Conservation (phyloP, 2,329 filamentous ascomycete species). For the Scedosporium minutisporum region DNA sequence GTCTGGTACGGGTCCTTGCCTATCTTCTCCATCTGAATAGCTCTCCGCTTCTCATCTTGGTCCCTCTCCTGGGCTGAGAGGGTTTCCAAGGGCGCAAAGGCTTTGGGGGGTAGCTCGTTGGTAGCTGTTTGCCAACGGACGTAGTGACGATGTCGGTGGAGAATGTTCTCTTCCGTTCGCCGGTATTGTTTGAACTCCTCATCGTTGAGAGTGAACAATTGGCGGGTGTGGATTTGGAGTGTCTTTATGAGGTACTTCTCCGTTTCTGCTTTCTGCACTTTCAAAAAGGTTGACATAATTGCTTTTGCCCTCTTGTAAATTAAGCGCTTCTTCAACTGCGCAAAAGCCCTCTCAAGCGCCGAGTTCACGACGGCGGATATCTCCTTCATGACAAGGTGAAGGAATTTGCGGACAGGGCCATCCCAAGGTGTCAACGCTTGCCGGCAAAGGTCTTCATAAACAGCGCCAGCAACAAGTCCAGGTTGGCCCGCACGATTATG, state of each 20-base stretch:
- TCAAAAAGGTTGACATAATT: constrained; percentile 35
- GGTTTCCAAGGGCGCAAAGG: constrained; percentile 24
- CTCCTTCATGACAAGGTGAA: constrained; percentile 34
- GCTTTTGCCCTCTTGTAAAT: constrained; percentile 38
- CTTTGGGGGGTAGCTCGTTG: constrained; percentile 16
- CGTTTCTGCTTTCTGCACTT: constrained; percentile 25
- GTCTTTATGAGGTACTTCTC: constrained; percentile 29
- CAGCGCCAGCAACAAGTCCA: constrained; percentile 47
- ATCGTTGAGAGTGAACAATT: constrained; percentile 48
- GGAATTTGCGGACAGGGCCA: constrained; percentile 37
- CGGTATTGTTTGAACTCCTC: constrained; percentile 36
- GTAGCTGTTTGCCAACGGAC: constrained; percentile 34
- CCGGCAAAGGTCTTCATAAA: constrained; percentile 48
- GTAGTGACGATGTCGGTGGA: constrained; percentile 39
- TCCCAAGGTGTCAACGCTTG: constrained; percentile 51
- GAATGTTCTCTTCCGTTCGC: constrained; percentile 32
- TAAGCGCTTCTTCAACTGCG: constrained; percentile 33
- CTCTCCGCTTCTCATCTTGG: constrained; percentile 32
- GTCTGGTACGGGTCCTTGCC: constrained; percentile 46
- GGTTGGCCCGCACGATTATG: constrained; percentile 49
- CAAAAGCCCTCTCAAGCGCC: constrained; percentile 38
- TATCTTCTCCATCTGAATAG: constrained; percentile 35
- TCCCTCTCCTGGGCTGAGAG: constrained; percentile 38
- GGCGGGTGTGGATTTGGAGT: constrained; percentile 42
- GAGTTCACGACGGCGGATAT: constrained; percentile 25